Conservation (phyloP, 441 rosid species). For the Flueggea neowawraea region DNA sequence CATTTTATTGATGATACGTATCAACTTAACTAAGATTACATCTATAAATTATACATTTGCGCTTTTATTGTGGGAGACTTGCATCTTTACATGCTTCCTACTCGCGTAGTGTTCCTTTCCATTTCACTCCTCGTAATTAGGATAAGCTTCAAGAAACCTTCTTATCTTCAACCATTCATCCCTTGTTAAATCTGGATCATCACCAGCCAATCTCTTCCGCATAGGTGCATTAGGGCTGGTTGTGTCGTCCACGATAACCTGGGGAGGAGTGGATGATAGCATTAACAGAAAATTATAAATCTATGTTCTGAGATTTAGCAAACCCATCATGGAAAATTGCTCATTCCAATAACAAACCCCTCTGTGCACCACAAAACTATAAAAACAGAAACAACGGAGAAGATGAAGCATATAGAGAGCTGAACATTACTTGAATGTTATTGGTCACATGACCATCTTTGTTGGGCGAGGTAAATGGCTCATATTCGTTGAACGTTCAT, state of each 20-base stretch:
- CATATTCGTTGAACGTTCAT: conserved; percentile 61
- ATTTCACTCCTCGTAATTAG: conserved; percentile 36
- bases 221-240: conserved; percentile 35
- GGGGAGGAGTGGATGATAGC: conserved; percentile 18
- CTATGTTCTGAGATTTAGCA: not conserved
- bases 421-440: conserved; percentile 50
- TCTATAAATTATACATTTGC: too few relatives aligned
- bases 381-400: not conserved
- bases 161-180: conserved; percentile 55
- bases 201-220: conserved; percentile 47
- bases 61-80: not conserved
- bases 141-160: conserved; percentile 52
- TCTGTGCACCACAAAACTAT: not conserved
- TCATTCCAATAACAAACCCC: too few relatives aligned
- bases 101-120: not conserved
- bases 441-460: conserved; percentile 86
- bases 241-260: conserved; percentile 51
- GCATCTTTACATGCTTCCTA: conserved; percentile 2
- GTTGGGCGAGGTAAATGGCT: conserved; percentile 58
- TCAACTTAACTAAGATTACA: too few relatives aligned
- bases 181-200: conserved; percentile 58
- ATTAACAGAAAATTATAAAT: not conserved
- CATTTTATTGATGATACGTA: too few relatives aligned
- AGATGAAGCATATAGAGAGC: not conserved
- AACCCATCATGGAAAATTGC: not conserved